Percentiles rank a stretch among this genome's conserved stretches.
Evolutionary conservation across 805 yeast genomes (phyloP).

Genomic region (Lipomyces anomalus): DNA sequence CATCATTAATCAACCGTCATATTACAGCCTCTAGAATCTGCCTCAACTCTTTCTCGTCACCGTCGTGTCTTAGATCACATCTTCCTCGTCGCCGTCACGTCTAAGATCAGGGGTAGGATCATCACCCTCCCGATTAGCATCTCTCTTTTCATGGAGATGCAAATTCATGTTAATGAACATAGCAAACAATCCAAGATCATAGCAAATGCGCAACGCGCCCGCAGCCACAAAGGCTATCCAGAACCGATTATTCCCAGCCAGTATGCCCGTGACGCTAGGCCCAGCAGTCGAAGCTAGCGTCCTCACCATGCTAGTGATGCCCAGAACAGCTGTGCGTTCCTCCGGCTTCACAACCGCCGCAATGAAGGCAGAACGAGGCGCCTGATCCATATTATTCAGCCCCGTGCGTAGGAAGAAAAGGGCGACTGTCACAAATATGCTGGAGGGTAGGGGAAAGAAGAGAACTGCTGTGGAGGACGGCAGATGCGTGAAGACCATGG

Average conservation of each 20-base stretch:
- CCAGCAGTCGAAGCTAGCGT: constrained; percentile 79
- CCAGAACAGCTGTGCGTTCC: constrained; percentile 71
- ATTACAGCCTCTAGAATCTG: too few relatives aligned
- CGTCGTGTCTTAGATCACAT: too few relatives aligned
- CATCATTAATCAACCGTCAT: too few relatives aligned
- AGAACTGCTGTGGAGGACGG: constrained; percentile 67
- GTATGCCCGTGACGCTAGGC: constrained; percentile 68
- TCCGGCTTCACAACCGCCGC: constrained; percentile 56
- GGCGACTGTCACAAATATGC: constrained; percentile 41
- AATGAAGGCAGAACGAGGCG: constrained; percentile 75
- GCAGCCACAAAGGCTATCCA: constrained; percentile 30
- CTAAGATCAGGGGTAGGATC: too few relatives aligned
- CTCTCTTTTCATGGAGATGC: too few relatives aligned
- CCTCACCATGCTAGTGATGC: constrained; percentile 77
- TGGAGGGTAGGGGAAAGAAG: constrained; percentile 44
- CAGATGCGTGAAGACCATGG: constrained; percentile 65
- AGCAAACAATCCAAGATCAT: constrained; percentile 32
- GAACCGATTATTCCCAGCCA: constrained; percentile 44
- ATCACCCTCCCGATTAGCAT: too few relatives aligned
- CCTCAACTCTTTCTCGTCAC: too few relatives aligned
- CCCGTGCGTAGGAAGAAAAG: constrained; percentile 52
- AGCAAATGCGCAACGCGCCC: constrained; percentile 32
- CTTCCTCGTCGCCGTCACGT: too few relatives aligned
- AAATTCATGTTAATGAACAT: too few relatives aligned
- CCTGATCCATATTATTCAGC: constrained; percentile 79